Conservation (phyloP, 768 basidiomycete genomes). For the Calvatia gigantea region DNA sequence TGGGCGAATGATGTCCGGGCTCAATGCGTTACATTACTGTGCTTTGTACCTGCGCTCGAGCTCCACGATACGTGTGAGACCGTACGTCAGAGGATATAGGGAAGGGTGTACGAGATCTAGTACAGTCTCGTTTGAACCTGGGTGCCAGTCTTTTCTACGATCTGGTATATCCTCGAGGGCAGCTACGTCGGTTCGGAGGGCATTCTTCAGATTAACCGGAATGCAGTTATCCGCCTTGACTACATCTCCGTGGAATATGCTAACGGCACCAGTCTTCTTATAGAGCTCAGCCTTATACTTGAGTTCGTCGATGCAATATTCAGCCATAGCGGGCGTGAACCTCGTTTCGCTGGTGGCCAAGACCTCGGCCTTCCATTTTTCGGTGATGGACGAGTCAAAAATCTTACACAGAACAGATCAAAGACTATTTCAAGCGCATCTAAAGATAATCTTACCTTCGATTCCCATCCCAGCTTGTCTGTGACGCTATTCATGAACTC, state of each 20-base stretch:
- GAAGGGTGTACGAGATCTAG: constrained; percentile 41
- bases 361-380: neutral
- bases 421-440: neutral
- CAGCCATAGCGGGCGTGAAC: constrained; percentile 21
- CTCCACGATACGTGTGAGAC: constrained; percentile 19
- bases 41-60: too few relatives aligned
- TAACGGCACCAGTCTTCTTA: constrained; percentile 12
- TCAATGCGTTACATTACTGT: too few relatives aligned
- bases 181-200: constrained; percentile 16
- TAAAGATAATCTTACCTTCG: constrained; percentile 18
- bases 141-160: constrained; percentile 38
- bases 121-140: constrained; percentile 33
- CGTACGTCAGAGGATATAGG: constrained; percentile 31
- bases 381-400: too few relatives aligned
- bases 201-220: constrained; percentile 13
- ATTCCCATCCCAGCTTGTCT: constrained; percentile 23
- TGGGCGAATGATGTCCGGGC: too few relatives aligned
- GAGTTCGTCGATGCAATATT: too few relatives aligned
- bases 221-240: constrained; percentile 25
- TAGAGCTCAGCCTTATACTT: constrained; percentile 17
- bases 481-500: constrained; percentile 23
- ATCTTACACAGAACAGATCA: too few relatives aligned
- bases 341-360: constrained; percentile 16
- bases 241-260: constrained; percentile 14
- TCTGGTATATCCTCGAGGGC: constrained; percentile 32